Evolutionary conservation across 345 rosid species (phyloP).

Genomic region (Anacardium occidentale): DNA sequence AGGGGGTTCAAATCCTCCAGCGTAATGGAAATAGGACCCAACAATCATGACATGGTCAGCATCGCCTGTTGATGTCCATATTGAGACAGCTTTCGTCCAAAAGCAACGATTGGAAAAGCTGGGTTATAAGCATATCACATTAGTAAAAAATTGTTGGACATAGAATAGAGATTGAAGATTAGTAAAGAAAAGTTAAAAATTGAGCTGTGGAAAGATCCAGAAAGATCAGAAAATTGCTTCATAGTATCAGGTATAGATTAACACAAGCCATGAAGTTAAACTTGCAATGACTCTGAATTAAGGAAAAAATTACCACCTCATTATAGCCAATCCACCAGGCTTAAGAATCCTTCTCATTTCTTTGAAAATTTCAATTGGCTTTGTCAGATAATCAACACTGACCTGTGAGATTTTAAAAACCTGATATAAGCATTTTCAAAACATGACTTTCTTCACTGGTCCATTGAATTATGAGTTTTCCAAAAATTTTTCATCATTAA

Average conservation of each 20-base stretch:
- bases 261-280: not conserved
- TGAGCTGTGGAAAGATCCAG: not conserved
- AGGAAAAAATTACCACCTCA: slow-evolving; percentile 52
- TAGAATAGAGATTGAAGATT: not conserved
- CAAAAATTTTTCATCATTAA: not conserved
- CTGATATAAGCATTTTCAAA: not conserved
- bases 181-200: not conserved
- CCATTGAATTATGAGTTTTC: not conserved
- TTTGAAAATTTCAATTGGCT: slow-evolving; percentile 76
- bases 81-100: slow-evolving; percentile 87
- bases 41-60: slow-evolving; percentile 82
- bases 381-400: slow-evolving; percentile 83
- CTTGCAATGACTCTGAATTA: not conserved
- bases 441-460: not conserved
- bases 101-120: slow-evolving; percentile 92
- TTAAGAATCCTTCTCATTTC: slow-evolving; percentile 78
- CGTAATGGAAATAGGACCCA: slow-evolving; percentile 84
- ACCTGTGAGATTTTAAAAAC: slow-evolving; percentile 44
- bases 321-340: slow-evolving; percentile 78
- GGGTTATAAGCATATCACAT: slow-evolving; percentile 17
- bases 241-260: not conserved
- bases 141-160: slow-evolving; percentile 7
- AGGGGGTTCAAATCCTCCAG: slow-evolving; percentile 90
- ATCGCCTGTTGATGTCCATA: slow-evolving; percentile 93
- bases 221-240: slow-evolving; percentile 4